Percentiles rank a stretch among this genome's conserved stretches.
Evolutionary conservation across 108 stramenopile genomes (phyloP).

Genomic region (Skeletonema grethae): DNA sequence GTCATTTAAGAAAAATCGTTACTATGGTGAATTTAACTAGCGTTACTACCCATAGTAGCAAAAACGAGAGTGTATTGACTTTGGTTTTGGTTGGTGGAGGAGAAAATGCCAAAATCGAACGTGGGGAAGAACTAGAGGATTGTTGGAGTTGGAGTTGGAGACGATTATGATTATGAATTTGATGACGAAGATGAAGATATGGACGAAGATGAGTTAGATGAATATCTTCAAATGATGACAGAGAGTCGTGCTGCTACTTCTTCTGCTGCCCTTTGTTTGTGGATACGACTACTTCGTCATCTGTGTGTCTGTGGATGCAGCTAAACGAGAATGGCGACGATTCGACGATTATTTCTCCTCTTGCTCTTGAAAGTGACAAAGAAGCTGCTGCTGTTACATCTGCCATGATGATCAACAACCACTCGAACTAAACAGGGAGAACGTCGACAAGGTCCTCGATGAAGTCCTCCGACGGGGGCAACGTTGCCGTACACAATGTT

Average conservation of each 20-base stretch:
- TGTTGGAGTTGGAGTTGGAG: conserved; percentile 11
- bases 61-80: conserved; percentile 5
- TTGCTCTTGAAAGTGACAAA: conserved; percentile 54
- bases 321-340: conserved; percentile 9
- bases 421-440: conserved; percentile 80
- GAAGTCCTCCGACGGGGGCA: conserved; percentile 96
- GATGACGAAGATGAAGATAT: conserved; percentile 82
- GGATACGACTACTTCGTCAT: conserved; percentile 26
- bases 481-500: conserved; percentile 86
- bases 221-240: conserved; percentile 69
- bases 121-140: no score
- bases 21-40: no score
- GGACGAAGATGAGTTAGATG: conserved; percentile 70
- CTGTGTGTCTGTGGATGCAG: conserved; percentile 3
- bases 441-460: conserved; percentile 92
- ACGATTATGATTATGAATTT: conserved; percentile 38
- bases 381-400: conserved; percentile 12
- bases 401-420: conserved; percentile 25
- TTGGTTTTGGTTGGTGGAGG: conserved; percentile 6
- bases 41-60: no score
- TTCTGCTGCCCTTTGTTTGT: conserved; percentile 36
- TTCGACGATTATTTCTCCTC: conserved; percentile 52
- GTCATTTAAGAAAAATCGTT: no score
- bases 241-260: conserved; percentile 30
- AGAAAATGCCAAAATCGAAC: background rate